Conservation (phyloP, 1,284 basidiomycete species). For the Ceratobasidium sp. region DNA sequence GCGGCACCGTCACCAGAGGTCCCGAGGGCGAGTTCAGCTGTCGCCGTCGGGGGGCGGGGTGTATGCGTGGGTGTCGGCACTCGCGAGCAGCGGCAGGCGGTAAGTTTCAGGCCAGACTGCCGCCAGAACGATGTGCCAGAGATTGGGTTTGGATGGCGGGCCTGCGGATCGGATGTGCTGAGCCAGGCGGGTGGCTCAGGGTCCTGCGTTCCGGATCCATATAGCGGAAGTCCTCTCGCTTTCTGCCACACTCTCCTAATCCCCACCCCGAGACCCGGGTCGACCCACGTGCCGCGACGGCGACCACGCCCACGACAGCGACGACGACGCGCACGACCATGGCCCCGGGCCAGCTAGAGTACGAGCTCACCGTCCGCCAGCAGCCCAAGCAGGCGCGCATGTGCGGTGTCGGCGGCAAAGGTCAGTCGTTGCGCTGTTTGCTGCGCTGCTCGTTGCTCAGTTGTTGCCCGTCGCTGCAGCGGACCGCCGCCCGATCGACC, state of each 20-base stretch:
- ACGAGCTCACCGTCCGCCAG: constrained; percentile 51
- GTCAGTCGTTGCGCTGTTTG: constrained; percentile 55
- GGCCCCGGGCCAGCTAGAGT: constrained; percentile 28
- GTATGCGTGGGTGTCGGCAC: no score
- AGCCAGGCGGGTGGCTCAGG: background rate
- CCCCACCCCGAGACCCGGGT: constrained; percentile 27
- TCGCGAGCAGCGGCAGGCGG: constrained; percentile 7
- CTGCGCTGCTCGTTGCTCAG: constrained; percentile 42
- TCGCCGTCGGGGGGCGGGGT: no score
- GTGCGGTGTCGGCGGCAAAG: constrained; percentile 91
- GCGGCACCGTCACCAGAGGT: no score
- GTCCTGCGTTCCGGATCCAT: background rate
- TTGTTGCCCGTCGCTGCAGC: constrained; percentile 60
- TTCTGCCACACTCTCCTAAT: constrained; percentile 1
- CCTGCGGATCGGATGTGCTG: constrained; percentile 10
- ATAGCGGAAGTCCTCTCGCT: constrained; percentile 8
- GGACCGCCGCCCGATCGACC: constrained; percentile 93
- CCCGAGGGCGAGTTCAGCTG: no score
- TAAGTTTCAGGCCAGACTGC: no score
- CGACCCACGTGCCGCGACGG: constrained; percentile 13
- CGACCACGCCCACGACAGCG: background rate
- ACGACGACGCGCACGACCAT: constrained; percentile 5
- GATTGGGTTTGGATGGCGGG: background rate
- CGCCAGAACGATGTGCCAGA: no score
- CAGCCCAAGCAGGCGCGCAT: constrained; percentile 75